These are phyloP conservation scores for Aschersonia sp. DNA, from an alignment of 2,329 filamentous ascomycete species.

Conservation along the genomic window DNA sequence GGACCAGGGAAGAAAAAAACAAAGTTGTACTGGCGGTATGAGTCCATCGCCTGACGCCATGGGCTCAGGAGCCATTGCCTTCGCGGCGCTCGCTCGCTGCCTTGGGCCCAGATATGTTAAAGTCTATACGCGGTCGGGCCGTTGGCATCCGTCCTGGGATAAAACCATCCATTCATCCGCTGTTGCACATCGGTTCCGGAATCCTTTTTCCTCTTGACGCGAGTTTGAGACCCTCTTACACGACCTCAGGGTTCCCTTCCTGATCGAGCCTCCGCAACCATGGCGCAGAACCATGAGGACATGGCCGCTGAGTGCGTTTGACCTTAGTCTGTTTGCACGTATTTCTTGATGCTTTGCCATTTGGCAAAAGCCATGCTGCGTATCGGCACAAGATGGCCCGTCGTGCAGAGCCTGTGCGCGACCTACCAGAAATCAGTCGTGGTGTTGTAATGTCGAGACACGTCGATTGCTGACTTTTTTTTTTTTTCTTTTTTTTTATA, in stretches of 20 bases:
- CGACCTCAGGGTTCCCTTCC: no score
- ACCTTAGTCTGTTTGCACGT: neutral
- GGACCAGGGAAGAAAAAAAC: neutral
- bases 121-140: no score
- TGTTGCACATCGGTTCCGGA: no score
- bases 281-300: conserved; percentile 20
- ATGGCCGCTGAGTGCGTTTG: conserved; percentile 16
- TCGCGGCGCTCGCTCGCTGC: neutral
- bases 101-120: neutral
- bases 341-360: neutral
- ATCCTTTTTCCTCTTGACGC: neutral
- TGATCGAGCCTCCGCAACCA: conserved; percentile 1
- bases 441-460: neutral
- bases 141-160: no score
- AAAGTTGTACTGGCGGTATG: neutral
- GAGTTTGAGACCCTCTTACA: neutral
- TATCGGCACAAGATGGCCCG: neutral
- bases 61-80: neutral
- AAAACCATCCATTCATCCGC: no score
- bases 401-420: neutral
- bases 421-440: neutral
- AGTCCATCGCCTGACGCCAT: neutral
- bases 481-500: conserved; percentile 2
- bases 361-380: neutral
- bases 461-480: neutral